phyloP scores from a whole-genome alignment of 331 rosid species.

The Erythrophleum ivorense region DNA sequence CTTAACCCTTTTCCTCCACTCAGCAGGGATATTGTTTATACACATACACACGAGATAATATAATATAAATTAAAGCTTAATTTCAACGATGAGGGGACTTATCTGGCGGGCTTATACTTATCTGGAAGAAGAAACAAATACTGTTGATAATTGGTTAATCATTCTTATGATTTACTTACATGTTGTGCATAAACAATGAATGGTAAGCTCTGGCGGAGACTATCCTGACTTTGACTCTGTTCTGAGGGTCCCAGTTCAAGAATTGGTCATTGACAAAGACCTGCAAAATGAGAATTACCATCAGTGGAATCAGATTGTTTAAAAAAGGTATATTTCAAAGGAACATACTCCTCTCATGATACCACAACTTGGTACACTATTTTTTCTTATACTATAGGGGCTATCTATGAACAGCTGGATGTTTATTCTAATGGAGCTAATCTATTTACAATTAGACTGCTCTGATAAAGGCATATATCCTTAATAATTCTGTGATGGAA shows the following conservation, averaged over 20 bases:
- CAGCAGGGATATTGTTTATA: not conserved
- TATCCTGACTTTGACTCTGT: slow-evolving; percentile 89
- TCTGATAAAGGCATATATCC: not conserved
- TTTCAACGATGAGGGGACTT: not conserved
- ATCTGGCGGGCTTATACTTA: slow-evolving; percentile 28
- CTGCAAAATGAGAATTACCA: not conserved
- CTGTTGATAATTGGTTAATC: not conserved
- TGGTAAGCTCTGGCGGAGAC: slow-evolving; percentile 97
- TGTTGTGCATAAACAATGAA: slow-evolving; percentile 99
- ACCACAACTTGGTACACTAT: too few relatives aligned
- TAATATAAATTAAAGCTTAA: not conserved
- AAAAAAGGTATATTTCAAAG: not conserved
- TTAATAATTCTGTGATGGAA: not conserved
- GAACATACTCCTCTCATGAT: not conserved
- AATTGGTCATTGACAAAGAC: slow-evolving; percentile 86
- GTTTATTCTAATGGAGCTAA: not conserved
- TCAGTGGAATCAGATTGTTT: not conserved
- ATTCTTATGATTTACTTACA: slow-evolving; percentile 64
- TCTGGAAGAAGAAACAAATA: slow-evolving; percentile 13
- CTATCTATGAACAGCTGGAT: not conserved
- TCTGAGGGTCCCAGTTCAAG: slow-evolving; percentile 90
- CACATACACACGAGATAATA: not conserved
- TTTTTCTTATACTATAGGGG: not conserved
- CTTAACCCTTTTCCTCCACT: not conserved
- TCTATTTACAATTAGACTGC: not conserved